phyloP scores from a whole-genome alignment of 2,329 filamentous ascomycete genomes.

The Penicillium occitanis region DNA sequence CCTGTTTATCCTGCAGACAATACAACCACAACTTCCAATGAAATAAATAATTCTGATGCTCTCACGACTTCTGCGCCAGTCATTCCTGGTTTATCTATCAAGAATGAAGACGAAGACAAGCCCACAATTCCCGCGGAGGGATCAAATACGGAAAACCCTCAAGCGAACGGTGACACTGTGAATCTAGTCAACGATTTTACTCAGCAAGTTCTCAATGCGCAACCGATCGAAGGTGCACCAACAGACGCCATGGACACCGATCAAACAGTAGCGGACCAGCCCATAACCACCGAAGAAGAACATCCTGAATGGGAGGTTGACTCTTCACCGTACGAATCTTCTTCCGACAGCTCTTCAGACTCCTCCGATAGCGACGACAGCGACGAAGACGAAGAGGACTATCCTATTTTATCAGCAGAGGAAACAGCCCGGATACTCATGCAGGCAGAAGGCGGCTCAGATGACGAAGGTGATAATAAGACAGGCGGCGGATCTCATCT shows the following conservation, averaged over 20 bases:
- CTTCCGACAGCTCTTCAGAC: conserved; percentile 60
- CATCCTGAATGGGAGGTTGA: conserved; percentile 83
- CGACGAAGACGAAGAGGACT: conserved; percentile 55
- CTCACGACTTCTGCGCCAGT: conserved; percentile 25
- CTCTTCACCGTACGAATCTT: conserved; percentile 73
- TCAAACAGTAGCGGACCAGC: conserved; percentile 23
- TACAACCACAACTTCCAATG: conserved; percentile 12
- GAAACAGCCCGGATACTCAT: conserved; percentile 84
- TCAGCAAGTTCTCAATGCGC: background rate
- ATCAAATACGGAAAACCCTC: background rate
- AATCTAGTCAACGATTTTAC: background rate
- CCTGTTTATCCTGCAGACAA: conserved; percentile 26
- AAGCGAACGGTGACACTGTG: background rate
- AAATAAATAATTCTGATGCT: conserved; percentile 4
- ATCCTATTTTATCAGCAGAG: conserved; percentile 73
- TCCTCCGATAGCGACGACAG: conserved; percentile 55
- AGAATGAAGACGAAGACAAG: conserved; percentile 7
- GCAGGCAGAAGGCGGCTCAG: conserved; percentile 75
- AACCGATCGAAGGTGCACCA: background rate
- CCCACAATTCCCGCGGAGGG: background rate
- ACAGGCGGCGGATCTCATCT: conserved; percentile 53
- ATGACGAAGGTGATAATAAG: conserved; percentile 67
- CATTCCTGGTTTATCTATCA: conserved; percentile 42
- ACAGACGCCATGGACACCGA: conserved; percentile 17
- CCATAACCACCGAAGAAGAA: conserved; percentile 47